These are phyloP conservation scores for Malassezia nana DNA, from an alignment of 1,284 basidiomycete genomes.

Conservation along the genomic window DNA sequence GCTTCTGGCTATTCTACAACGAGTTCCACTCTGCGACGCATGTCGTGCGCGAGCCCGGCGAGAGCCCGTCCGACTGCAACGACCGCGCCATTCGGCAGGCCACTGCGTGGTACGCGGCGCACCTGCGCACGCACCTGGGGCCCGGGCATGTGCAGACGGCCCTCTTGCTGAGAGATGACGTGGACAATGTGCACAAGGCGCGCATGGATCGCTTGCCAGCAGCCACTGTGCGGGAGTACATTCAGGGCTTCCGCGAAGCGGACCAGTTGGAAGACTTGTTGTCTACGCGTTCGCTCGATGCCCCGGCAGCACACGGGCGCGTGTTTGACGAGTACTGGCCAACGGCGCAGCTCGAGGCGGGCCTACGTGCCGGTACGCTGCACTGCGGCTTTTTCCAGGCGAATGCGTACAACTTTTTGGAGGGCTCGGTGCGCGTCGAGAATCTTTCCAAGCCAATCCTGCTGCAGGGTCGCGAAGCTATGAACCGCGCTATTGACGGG, in stretches of 20 bases:
- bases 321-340: constrained; percentile 64
- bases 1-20: constrained; percentile 41
- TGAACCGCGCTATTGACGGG: constrained; percentile 90
- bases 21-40: constrained; percentile 32
- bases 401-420: constrained; percentile 84
- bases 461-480: constrained; percentile 76
- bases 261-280: constrained; percentile 41
- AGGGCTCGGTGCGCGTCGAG: constrained; percentile 72
- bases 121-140: constrained; percentile 25
- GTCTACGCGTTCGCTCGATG: constrained; percentile 26
- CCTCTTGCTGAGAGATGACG: constrained; percentile 62
- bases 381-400: constrained; percentile 91
- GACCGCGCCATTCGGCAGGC: constrained; percentile 42
- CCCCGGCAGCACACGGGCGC: constrained; percentile 1
- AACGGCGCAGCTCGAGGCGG: constrained; percentile 63
- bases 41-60: constrained; percentile 26
- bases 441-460: constrained; percentile 69
- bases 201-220: constrained; percentile 30
- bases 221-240: constrained; percentile 41
- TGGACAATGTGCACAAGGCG: constrained; percentile 63
- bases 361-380: constrained; percentile 71
- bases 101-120: constrained; percentile 36
- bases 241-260: constrained; percentile 32
- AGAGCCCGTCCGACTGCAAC: constrained; percentile 45
- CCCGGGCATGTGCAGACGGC: constrained; percentile 21